Base-by-base conservation (phyloP, 179 eudicot genomes). In the Heliamphora pulchella region DNA sequence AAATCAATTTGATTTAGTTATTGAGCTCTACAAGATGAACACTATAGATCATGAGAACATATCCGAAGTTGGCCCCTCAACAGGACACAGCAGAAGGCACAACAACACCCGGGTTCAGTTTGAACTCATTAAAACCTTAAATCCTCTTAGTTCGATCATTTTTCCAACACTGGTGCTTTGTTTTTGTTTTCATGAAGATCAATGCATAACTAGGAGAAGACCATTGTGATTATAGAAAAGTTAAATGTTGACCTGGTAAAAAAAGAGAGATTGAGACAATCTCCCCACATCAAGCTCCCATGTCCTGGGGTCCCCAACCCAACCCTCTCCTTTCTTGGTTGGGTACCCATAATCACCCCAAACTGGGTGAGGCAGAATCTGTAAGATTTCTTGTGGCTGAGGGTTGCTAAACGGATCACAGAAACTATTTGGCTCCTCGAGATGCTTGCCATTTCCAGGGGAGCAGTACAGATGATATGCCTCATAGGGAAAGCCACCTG, bases 331-430 rank as follows among this genome's bases (percentile, higher is more conserved):
- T 82, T 78, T 81, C 76, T 67, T 80, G 0, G 89, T 83, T 20
- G 94, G 94, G 53, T 91, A 92, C 15, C 97, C 94, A 67, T 89
- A 89, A 15, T 88, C 94, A 0, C 88, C 94, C 97, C 93, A 91
- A 61, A 88, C 91, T 1, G 92, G 90, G 20, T 91, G 92, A 2
- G 93, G 95, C 82, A 90, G 10, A 67, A 91, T 82, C 78, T 92
- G 97, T 77, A 92, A 1, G 6, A 91, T 87, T 71, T 92, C 95
- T 70, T 92, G 95, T 9, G 97, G 65, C 78, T 89, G 91, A 0
- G 97, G 95, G 79, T 92, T 92, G 69, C 95, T 91, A 54, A 48
- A 90, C 0, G 90, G 85, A 67, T 92, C 95, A 81, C 93, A 90
- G 4, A 17, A 11, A 54, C 22, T 59, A 17, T 41, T 41, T 0